Evolutionary conservation across 2,329 filamentous ascomycete species (phyloP), one percentile per base, ranked within the genome.

Genomic region (Pestalotiopsis sp.): DNA sequence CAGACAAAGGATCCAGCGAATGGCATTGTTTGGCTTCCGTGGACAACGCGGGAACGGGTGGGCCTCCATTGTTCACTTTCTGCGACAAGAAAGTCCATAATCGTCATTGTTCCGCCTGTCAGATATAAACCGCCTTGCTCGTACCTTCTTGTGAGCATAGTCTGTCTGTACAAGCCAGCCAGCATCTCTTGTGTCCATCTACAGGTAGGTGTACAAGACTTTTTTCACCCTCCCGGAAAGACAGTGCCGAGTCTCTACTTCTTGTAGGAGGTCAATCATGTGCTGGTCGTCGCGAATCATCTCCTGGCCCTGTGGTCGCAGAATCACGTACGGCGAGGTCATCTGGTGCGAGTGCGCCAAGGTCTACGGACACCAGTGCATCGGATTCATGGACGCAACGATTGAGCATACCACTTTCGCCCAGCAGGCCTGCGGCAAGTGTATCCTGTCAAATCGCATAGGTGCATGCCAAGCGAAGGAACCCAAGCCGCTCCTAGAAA

Each of bases 321-420:
- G 57, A 25, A 56, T 14, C 11, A 57, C 23, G 7, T 66, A 38
- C 20, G 25, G 27, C 14, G 49, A 66, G 27, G 63, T 66, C 14
- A 39, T 49, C 12, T 12, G 13, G 25, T 66, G 45, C 45, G 63
- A 36, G 25, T 20, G 63, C 20, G 63, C 63, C 49, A 56, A 56
- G 27, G 25, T 49, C 4, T 66, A 66, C 45, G 49, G 63, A 14
- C 63, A 66, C 49, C 63, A 25, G 23, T 66, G 63, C 27, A 66
- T 66, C 25, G 63, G 49, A 13, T 36, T 66, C 41, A 57, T 66
- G 63, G 49, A 56, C n/a, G 9, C 45, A 14, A 23, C 63, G 7
- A 25, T 20, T 12, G 49, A 57, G 9, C 45, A 66, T 20, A 66
- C 45, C 23, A 66, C 23, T 36, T 57, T 49, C 13, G 63, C 36